Base-by-base conservation (phyloP, 768 basidiomycete genomes). In the Suillus decipiens region DNA sequence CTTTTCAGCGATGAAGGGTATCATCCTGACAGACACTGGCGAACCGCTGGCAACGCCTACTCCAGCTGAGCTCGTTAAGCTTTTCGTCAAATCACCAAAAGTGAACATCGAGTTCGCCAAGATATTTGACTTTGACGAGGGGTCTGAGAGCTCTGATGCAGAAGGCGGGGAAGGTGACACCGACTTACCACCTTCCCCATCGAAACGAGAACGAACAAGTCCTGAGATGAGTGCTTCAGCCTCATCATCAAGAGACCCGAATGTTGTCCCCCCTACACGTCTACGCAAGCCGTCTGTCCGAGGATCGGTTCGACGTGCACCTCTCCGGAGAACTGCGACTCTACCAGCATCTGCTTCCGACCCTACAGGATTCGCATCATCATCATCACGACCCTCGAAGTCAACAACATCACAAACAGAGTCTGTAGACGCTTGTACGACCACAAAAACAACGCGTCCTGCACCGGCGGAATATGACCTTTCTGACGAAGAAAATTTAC, bases 401-500 rank as follows among this genome's bases (percentile, higher is more conserved):
- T 61, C 66, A 11, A 56, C 48, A 51, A 72, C 62, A 53, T 55
- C 60, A 12, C 72, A 61, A 12, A n/a, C 51, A 34, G 63, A 66
- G 11, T 55, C 45, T n/a, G 31, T 36, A 28, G 12, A 61, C 47
- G 8, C 19, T n/a, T 34, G 33, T 1, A 41, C 19, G 6, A 57
- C 58, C 33, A 64, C 64, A 8, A 73, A 75, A 19, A 48, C 48
- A 12, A 67, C 72, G 8, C 66, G 60, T 3, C 63, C 68, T 3
- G 34, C 28, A 0, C 73, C 82, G 4, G 79, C 86, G 4, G 77
- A 82, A 63, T 94, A 92, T 68, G 87, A 93, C 72, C 68, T 89
- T 11, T 79, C 80, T 0, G 91, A 94, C 70, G 92, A 92, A 71
- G 92, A 92, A 73, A 93, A 93, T 72, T 80, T 94, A 0, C 93